Base-by-base conservation (phyloP, 192 early-diverging fungal genomes). In the Backusella westeae region DNA sequence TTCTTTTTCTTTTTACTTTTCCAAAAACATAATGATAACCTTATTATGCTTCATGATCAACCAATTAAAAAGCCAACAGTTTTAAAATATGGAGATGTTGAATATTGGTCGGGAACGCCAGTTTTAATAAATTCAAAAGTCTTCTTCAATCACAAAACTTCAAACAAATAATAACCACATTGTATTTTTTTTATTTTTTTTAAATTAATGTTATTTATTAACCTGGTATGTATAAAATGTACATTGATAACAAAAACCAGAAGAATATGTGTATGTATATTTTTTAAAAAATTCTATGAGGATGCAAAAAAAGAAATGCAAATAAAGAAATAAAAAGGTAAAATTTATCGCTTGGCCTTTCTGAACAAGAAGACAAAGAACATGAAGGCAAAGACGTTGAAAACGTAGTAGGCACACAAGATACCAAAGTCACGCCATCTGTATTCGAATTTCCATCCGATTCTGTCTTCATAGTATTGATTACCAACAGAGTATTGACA, bases 391-490 rank as follows among this genome's bases (percentile, higher is more conserved):
- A 69, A 44, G 0, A 81, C 29, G 63, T 92, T 91, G 77, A 91
- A 90, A 10, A 85, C 75, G 15, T 79, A 76, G 73, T 85, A 92
- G 2, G 79, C 85, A 66, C 85, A 74, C n/a, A 92, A 38, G 74
- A 92, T 89, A 35, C 87, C 89, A 66, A 90, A 86, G 67, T 92
- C 89, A 44, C 90, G 78, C 85, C 87, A 92, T 56, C 90, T 85
- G 63, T 90, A 80, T 34, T 68, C 80, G 70, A 84, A 90, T 73
- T 73, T 80, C 88, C 89, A 89, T 46, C 80, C 86, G 6, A 91
- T 80, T 23, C 35, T 59, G 0, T 26, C 17, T 72, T 39, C 49
- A 14, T 77, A 81, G 65, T 73, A 89, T 34, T 79, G 71, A n/a
- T 84, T 72, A 38, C 84, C 84, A 75, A 32, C 36, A 29, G 63